Conservation (phyloP, 768 basidiomycete species). For the Ramaria rubella region DNA sequence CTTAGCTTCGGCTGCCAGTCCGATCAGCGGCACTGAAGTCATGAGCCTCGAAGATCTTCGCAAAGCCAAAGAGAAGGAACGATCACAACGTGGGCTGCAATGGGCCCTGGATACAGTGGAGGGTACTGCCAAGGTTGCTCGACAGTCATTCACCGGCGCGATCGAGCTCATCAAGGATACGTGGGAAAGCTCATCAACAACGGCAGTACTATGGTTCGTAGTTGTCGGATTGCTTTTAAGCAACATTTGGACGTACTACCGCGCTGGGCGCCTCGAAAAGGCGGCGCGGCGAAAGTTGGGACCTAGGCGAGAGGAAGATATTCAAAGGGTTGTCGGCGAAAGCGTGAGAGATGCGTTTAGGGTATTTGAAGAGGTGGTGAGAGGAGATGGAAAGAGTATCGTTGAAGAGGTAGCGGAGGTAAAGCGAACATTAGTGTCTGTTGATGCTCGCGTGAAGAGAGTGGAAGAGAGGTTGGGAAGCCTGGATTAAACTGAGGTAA, state of each 20-base stretch:
- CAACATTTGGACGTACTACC: constrained; percentile 69
- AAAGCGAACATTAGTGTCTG: constrained; percentile 42
- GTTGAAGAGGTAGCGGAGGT: constrained; percentile 45
- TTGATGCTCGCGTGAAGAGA: constrained; percentile 48
- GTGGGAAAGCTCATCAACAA: constrained; percentile 71
- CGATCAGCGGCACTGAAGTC: constrained; percentile 11
- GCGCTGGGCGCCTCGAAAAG: constrained; percentile 40
- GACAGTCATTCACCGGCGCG: constrained; percentile 61
- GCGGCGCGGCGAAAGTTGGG: constrained; percentile 70
- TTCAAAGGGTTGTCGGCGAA: constrained; percentile 16
- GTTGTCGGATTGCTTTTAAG: constrained; percentile 68
- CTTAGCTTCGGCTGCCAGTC: constrained; percentile 18
- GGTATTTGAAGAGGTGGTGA: constrained; percentile 16
- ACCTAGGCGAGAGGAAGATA: constrained; percentile 46
- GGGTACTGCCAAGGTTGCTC: constrained; percentile 65
- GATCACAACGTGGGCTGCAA: constrained; percentile 66
- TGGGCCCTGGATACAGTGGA: constrained; percentile 88
- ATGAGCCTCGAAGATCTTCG: constrained; percentile 31
- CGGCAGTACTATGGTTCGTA: constrained; percentile 65
- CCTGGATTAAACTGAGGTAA: background rate
- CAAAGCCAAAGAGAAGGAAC: constrained; percentile 60
- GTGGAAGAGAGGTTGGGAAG: background rate
- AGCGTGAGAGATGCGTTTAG: constrained; percentile 16
- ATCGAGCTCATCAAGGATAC: constrained; percentile 73
- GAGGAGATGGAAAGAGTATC: constrained; percentile 22